Evolutionary conservation across 2,329 filamentous ascomycete species (phyloP).

Genomic region (Colletotrichum siamense): DNA sequence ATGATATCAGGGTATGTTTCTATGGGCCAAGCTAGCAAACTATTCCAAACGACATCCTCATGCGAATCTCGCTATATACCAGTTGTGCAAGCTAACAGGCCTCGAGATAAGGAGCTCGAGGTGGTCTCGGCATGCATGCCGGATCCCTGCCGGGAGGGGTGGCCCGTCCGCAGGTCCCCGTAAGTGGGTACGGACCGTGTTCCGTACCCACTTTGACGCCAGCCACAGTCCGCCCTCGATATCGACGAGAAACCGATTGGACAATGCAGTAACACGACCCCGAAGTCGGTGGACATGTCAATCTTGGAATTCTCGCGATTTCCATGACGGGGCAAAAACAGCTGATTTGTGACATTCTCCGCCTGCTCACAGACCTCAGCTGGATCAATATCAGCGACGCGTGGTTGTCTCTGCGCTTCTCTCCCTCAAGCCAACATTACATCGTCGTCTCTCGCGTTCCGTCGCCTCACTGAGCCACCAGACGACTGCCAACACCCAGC

Average conservation of each 20-base stretch:
- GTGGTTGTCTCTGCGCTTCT: accelerated
- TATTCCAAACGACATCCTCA: neutral
- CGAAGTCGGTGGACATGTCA: neutral
- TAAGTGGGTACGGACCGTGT: neutral
- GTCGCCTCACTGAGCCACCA: accelerated
- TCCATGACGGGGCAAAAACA: neutral
- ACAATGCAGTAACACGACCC: neutral
- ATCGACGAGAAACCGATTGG: neutral
- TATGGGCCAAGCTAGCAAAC: neutral
- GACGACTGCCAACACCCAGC: accelerated
- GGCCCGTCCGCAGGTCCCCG: neutral
- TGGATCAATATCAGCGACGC: neutral
- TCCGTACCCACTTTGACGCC: neutral
- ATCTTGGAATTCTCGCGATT: neutral
- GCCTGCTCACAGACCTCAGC: neutral
- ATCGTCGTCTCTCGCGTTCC: accelerated
- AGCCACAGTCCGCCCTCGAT: neutral
- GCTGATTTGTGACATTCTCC: neutral
- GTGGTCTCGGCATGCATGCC: neutral
- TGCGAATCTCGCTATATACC: neutral
- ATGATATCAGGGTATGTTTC: neutral
- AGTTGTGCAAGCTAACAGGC: neutral
- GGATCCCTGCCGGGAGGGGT: neutral
- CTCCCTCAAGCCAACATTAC: accelerated
- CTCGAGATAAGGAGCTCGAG: neutral